A percentile compares a stretch with the other conserved stretches of the same genome.
Conservation (phyloP, 2,329 filamentous ascomycete species). For the Mollisia scopiformis region DNA sequence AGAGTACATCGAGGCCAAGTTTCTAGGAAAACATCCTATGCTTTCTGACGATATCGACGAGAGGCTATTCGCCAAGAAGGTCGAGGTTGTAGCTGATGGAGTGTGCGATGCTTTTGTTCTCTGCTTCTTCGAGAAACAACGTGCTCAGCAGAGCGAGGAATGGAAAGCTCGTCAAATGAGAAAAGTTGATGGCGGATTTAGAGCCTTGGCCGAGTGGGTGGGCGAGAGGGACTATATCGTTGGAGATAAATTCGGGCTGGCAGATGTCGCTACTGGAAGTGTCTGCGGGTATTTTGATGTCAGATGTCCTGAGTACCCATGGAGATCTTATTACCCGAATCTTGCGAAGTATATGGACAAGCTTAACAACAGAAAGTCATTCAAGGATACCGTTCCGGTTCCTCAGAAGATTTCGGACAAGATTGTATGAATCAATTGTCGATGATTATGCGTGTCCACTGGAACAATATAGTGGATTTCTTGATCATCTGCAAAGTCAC, state of each 20-base stretch:
- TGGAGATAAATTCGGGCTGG: conserved; percentile 12
- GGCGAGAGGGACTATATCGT: conserved; percentile 13
- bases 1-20: conserved; percentile 16
- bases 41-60: conserved; percentile 14
- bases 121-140: conserved; percentile 13
- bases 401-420: conserved; percentile 16
- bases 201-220: conserved; percentile 16
- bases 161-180: conserved; percentile 18
- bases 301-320: conserved; percentile 13
- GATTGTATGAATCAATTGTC: conserved; percentile 7
- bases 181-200: conserved; percentile 18
- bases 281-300: conserved; percentile 17
- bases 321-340: conserved; percentile 13
- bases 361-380: conserved; percentile 8
- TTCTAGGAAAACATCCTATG: conserved; percentile 7
- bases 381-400: conserved; percentile 14
- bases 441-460: background rate
- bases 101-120: conserved; percentile 17
- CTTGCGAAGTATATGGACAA: conserved; percentile 11
- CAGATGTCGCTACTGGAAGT: conserved; percentile 17
- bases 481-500: background rate
- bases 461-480: background rate
- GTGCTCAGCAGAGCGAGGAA: conserved; percentile 12
- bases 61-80: conserved; percentile 17
- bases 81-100: conserved; percentile 16